A percentile compares a stretch with the other conserved stretches of the same genome.
Evolutionary conservation across 306 rosid species (phyloP).

Genomic region (Corylus avellana): DNA sequence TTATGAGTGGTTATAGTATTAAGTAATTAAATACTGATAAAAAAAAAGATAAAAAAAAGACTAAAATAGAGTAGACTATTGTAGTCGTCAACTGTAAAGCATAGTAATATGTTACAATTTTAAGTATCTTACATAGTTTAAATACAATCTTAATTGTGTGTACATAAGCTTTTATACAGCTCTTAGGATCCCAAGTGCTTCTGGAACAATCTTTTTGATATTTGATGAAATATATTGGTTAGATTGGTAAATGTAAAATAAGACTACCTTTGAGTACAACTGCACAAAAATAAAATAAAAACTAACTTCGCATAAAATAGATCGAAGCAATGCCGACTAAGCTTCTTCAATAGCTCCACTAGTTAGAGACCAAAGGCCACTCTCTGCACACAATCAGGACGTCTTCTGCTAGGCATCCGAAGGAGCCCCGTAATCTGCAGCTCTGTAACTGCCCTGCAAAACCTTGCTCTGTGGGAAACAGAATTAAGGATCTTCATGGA

Average conservation of each 20-base stretch:
- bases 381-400: conserved; percentile 82
- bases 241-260: background rate
- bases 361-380: conserved; percentile 78
- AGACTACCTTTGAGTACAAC: background rate
- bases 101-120: too few relatives aligned
- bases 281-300: background rate
- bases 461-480: conserved; percentile 65
- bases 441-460: conserved; percentile 84
- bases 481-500: conserved; percentile 51
- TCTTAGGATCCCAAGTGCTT: background rate
- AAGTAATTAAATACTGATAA: too few relatives aligned
- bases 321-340: background rate
- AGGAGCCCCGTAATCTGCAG: conserved; percentile 82
- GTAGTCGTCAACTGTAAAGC: too few relatives aligned
- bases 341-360: background rate
- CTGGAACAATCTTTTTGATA: background rate
- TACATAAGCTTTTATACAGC: too few relatives aligned
- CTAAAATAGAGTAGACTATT: too few relatives aligned
- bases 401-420: conserved; percentile 91
- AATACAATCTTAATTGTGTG: too few relatives aligned
- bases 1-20: too few relatives aligned
- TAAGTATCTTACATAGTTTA: too few relatives aligned
- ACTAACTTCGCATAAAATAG: background rate
- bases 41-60: too few relatives aligned
- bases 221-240: background rate